Evolutionary conservation across 805 yeast genomes (phyloP).

Genomic region (Suhomyces sp.): DNA sequence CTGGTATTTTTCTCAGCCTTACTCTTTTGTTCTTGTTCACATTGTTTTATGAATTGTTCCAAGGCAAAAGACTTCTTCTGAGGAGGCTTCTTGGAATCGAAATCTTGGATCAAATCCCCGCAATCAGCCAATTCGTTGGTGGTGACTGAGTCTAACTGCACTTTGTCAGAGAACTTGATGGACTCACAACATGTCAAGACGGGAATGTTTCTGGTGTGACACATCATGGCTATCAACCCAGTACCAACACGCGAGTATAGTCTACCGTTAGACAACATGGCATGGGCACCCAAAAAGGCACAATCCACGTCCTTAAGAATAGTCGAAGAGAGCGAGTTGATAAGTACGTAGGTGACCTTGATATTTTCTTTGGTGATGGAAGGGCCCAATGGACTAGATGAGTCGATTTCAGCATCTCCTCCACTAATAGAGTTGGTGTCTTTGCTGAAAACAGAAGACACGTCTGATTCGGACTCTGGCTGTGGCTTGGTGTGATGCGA

Average conservation of each 20-base stretch:
- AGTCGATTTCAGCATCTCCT: not conserved
- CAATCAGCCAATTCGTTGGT: conserved; percentile 85
- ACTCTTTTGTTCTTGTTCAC: conserved; percentile 27
- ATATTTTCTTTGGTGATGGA: conserved; percentile 52
- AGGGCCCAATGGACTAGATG: conserved; percentile 7
- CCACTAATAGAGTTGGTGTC: conserved; percentile 4
- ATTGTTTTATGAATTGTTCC: conserved; percentile 55
- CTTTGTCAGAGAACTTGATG: conserved; percentile 90
- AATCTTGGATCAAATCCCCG: conserved; percentile 57
- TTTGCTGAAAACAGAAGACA: conserved; percentile 17
- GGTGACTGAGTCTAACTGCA: conserved; percentile 94
- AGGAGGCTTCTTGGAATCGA: conserved; percentile 50
- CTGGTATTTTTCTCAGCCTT: conserved; percentile 16
- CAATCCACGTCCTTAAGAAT: conserved; percentile 84
- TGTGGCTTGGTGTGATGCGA: conserved; percentile 20
- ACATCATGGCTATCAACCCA: conserved; percentile 88
- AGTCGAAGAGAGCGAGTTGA: conserved; percentile 71
- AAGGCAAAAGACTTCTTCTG: conserved; percentile 59
- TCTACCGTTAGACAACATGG: conserved; percentile 93
- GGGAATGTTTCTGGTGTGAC: conserved; percentile 84
- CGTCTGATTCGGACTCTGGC: conserved; percentile 15
- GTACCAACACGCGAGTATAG: conserved; percentile 93
- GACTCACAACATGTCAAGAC: conserved; percentile 95
- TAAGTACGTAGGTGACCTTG: conserved; percentile 71
- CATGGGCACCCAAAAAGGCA: conserved; percentile 94